phyloP scores from a whole-genome alignment of 176 grass and related monocot genomes.

The Ampelocalamus luodianensis region DNA sequence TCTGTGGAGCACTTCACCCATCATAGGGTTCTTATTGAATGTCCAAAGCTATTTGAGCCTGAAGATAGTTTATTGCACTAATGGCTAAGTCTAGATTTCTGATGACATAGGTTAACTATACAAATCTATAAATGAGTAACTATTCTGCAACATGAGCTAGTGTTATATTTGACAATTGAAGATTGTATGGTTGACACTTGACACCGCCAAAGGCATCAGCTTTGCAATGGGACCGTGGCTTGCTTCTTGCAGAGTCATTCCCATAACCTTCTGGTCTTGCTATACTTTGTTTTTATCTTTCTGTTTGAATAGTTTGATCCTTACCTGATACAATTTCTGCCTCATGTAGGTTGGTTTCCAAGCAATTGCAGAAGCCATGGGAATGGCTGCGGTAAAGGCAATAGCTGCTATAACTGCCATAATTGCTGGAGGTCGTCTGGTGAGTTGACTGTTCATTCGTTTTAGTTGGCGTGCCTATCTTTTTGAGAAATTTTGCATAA shows the following conservation, averaged over 20 bases:
- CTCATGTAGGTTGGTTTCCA: constrained; percentile 86
- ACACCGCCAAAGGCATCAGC: background rate
- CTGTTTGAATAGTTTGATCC: constrained; percentile 15
- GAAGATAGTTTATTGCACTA: constrained; percentile 7
- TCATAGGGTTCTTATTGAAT: background rate
- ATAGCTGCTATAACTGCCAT: constrained; percentile 95
- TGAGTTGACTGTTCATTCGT: constrained; percentile 50
- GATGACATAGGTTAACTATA: constrained; percentile 3
- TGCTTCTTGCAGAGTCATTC: background rate
- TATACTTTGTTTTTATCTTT: background rate
- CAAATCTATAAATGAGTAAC: background rate
- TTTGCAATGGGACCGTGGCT: constrained; percentile 1
- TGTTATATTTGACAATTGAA: background rate
- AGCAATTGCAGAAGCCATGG: constrained; percentile 98
- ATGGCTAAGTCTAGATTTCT: constrained; percentile 1
- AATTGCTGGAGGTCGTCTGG: constrained; percentile 96
- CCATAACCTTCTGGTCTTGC: background rate
- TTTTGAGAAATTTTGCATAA: constrained; percentile 11
- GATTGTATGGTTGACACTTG: background rate
- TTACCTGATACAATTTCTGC: constrained; percentile 31
- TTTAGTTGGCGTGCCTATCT: constrained; percentile 25
- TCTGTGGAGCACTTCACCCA: constrained; percentile 1
- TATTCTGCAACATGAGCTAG: constrained; percentile 1
- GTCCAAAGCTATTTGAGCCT: background rate
- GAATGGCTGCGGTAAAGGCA: constrained; percentile 94